Percentiles rank a stretch among this genome's conserved stretches.
Conservation (phyloP, 2,329 filamentous ascomycete species). For the Waltergamsia citrina region DNA sequence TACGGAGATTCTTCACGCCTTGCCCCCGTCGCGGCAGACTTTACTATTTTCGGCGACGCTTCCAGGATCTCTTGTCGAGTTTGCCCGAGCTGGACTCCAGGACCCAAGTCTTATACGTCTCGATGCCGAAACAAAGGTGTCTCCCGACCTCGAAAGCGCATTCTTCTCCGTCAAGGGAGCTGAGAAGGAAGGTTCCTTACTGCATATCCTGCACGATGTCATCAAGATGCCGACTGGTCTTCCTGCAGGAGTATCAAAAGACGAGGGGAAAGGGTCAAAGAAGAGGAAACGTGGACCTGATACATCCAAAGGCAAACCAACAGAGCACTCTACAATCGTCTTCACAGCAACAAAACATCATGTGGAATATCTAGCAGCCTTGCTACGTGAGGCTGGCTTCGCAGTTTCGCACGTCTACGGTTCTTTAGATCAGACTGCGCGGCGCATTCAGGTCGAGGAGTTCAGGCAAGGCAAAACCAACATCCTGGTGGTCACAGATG, state of each 20-base stretch:
- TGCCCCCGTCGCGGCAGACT: slow-evolving; percentile 79
- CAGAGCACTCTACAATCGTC: slow-evolving; percentile 85
- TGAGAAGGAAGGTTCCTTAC: slow-evolving; percentile 86
- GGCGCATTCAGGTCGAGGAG: slow-evolving; percentile 83
- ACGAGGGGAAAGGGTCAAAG: slow-evolving; percentile 41
- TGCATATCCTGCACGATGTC: slow-evolving; percentile 82
- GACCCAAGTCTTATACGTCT: slow-evolving; percentile 85
- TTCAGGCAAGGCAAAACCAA: slow-evolving; percentile 80
- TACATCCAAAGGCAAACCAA: slow-evolving; percentile 55
- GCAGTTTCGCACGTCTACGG: slow-evolving; percentile 92
- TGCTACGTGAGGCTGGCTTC: slow-evolving; percentile 78
- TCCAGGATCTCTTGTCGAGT: slow-evolving; percentile 90
- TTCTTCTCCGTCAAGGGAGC: slow-evolving; percentile 90
- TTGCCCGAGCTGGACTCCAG: slow-evolving; percentile 85
- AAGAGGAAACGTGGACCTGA: slow-evolving; percentile 61
- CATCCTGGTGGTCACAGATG: slow-evolving; percentile 91
- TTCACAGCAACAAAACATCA: slow-evolving; percentile 96
- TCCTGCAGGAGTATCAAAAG: slow-evolving; percentile 42
- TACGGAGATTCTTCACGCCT: slow-evolving; percentile 81
- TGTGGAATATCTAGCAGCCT: slow-evolving; percentile 78
- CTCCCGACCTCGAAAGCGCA: slow-evolving; percentile 87
- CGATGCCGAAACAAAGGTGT: slow-evolving; percentile 92
- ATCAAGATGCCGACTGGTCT: slow-evolving; percentile 76
- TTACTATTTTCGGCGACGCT: slow-evolving; percentile 92
- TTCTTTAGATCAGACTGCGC: slow-evolving; percentile 85